phyloP scores from a whole-genome alignment of 177 flowering plant species.

The Vitis hybrid region DNA sequence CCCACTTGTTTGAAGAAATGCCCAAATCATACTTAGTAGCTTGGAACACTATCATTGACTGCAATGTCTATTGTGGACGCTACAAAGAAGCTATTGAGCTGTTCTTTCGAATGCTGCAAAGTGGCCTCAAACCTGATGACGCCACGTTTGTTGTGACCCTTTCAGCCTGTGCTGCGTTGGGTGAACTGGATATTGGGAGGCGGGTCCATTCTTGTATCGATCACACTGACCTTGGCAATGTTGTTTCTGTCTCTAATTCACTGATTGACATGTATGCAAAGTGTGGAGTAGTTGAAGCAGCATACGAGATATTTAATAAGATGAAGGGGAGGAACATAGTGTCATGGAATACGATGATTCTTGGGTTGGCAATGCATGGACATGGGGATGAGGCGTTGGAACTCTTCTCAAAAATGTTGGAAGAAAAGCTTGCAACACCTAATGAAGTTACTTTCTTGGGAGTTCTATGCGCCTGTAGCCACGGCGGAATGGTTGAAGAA shows the following conservation, averaged over 20 bases:
- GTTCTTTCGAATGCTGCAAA: slow-evolving; percentile 36
- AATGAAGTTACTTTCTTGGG: slow-evolving; percentile 54
- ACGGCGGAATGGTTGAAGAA: slow-evolving; percentile 52
- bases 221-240: slow-evolving; percentile 11
- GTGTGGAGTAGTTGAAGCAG: slow-evolving; percentile 50
- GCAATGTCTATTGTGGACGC: slow-evolving; percentile 38
- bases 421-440: slow-evolving; percentile 27
- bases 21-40: slow-evolving; percentile 41
- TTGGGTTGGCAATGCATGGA: slow-evolving; percentile 54
- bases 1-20: slow-evolving; percentile 53
- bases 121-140: slow-evolving; percentile 40
- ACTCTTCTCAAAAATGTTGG: slow-evolving; percentile 40
- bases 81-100: slow-evolving; percentile 44
- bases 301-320: slow-evolving; percentile 28
- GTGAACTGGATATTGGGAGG: slow-evolving; percentile 48
- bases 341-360: slow-evolving; percentile 58
- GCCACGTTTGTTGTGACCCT: slow-evolving; percentile 49
- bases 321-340: slow-evolving; percentile 39
- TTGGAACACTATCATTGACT: slow-evolving; percentile 59
- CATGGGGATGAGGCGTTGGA: slow-evolving; percentile 41
- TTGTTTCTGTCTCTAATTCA: slow-evolving; percentile 36
- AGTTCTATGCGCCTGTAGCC: slow-evolving; percentile 49
- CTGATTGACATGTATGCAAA: slow-evolving; percentile 54
- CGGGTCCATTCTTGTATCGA: slow-evolving; percentile 41
- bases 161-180: slow-evolving; percentile 51